Conservation (phyloP, 495 filamentous ascomycete species). For the Apodospora peruviana region DNA sequence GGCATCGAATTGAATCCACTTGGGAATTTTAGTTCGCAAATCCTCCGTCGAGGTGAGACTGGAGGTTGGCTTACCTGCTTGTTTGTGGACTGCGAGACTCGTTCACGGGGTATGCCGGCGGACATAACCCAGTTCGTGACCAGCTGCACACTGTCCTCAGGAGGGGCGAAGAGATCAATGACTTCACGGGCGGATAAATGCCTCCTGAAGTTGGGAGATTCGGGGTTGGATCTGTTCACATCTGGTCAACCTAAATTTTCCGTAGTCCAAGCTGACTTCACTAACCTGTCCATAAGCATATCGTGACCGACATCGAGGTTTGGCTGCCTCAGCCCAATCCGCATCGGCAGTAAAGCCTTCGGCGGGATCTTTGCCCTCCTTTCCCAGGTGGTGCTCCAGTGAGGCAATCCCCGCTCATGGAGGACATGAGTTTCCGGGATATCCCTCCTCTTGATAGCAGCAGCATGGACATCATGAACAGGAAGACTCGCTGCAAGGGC, state of each 20-base stretch:
- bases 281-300: conserved; percentile 21
- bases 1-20: conserved; percentile 50
- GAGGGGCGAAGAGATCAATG: conserved; percentile 45
- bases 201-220: conserved; percentile 47
- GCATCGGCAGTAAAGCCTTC: conserved; percentile 18
- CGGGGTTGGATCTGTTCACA: conserved; percentile 66
- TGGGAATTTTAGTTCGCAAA: neutral
- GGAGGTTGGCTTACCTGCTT: conserved; percentile 15
- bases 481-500: neutral
- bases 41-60: conserved; percentile 1
- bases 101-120: conserved; percentile 39
- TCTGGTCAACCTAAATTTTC: neutral
- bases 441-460: neutral
- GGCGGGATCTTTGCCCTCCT: conserved; percentile 15
- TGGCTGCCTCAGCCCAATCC: conserved; percentile 19
- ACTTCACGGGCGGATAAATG: conserved; percentile 47
- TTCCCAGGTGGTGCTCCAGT: conserved; percentile 18
- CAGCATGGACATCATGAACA: neutral
- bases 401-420: conserved; percentile 28
- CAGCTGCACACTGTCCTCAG: conserved; percentile 32
- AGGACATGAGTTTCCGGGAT: conserved; percentile 23
- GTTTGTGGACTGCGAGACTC: conserved; percentile 13
- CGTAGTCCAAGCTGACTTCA: neutral
- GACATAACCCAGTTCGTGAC: conserved; percentile 44
- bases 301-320: conserved; percentile 20